A percentile compares a stretch with the other conserved stretches of the same genome.
Evolutionary conservation across 371 early-diverging fungal species (phyloP).

Genomic region (Gilbertella persicaria): DNA sequence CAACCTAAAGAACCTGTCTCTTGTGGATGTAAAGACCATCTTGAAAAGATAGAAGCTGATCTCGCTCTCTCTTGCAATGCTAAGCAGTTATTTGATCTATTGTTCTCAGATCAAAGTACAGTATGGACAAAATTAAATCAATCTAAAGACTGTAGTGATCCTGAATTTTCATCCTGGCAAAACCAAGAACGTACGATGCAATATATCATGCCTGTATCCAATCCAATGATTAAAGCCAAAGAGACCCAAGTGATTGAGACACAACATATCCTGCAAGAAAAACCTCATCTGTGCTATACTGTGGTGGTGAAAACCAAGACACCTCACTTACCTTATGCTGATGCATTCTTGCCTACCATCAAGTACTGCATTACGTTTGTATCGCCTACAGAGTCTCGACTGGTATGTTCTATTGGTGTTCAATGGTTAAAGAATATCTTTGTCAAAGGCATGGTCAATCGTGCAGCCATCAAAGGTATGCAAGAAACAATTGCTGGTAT

Average conservation of each 20-base stretch:
- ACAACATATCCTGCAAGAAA: slow-evolving; percentile 43
- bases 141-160: slow-evolving; percentile 10
- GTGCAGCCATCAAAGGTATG: slow-evolving; percentile 50
- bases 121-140: background rate
- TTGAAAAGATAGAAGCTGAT: slow-evolving; percentile 62
- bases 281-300: slow-evolving; percentile 41
- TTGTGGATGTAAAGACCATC: slow-evolving; percentile 69
- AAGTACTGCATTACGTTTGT: slow-evolving; percentile 61
- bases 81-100: slow-evolving; percentile 52
- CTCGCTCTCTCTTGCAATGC: slow-evolving; percentile 51
- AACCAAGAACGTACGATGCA: slow-evolving; percentile 41
- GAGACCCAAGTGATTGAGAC: slow-evolving; percentile 58
- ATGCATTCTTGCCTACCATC: slow-evolving; percentile 59
- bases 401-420: slow-evolving; percentile 54
- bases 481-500: slow-evolving; percentile 33
- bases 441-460: slow-evolving; percentile 53
- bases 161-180: slow-evolving; percentile 26
- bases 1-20: slow-evolving; percentile 47
- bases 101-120: slow-evolving; percentile 45
- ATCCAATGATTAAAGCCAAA: slow-evolving; percentile 58
- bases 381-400: slow-evolving; percentile 40
- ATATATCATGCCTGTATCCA: slow-evolving; percentile 58
- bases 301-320: slow-evolving; percentile 50
- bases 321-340: slow-evolving; percentile 58
- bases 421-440: slow-evolving; percentile 58